These are phyloP conservation scores for Tephrocybe rancida DNA, from an alignment of 768 basidiomycete species.

Conservation along the genomic window DNA sequence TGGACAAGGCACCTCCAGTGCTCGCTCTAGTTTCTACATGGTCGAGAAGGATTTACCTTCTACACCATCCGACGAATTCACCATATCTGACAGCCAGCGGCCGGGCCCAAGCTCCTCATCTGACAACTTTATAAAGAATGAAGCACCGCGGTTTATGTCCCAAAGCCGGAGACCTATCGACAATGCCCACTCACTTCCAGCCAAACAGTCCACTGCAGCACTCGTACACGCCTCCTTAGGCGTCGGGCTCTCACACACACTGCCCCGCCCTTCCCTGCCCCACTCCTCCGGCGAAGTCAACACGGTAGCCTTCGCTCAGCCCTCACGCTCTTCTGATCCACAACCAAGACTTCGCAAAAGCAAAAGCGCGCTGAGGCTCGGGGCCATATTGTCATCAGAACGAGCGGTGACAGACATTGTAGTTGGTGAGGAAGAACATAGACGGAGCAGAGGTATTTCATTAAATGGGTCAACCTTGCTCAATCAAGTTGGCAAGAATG, in stretches of 20 bases:
- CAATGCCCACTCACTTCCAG: conserved; percentile 10
- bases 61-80: conserved; percentile 34
- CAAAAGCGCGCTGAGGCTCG: conserved; percentile 54
- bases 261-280: conserved; percentile 39
- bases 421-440: conserved; percentile 17
- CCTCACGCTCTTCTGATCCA: conserved; percentile 18
- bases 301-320: conserved; percentile 43
- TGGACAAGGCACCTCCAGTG: conserved; percentile 19
- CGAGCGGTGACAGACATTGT: conserved; percentile 12
- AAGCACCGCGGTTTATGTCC: conserved; percentile 15
- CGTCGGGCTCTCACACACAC: conserved; percentile 54
- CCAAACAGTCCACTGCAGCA: conserved; percentile 36
- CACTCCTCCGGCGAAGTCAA: conserved; percentile 43
- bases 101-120: not conserved
- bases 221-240: conserved; percentile 61
- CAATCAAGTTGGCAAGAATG: conserved; percentile 31
- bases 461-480: conserved; percentile 50
- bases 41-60: conserved; percentile 57
- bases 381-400: conserved; percentile 23
- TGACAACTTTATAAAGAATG: not conserved
- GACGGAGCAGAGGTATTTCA: conserved; percentile 57
- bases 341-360: conserved; percentile 41
- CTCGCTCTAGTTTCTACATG: conserved; percentile 22
- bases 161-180: conserved; percentile 18
- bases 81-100: not conserved